Conservation (phyloP, 441 rosid genomes). For the Flueggea neowawraea region DNA sequence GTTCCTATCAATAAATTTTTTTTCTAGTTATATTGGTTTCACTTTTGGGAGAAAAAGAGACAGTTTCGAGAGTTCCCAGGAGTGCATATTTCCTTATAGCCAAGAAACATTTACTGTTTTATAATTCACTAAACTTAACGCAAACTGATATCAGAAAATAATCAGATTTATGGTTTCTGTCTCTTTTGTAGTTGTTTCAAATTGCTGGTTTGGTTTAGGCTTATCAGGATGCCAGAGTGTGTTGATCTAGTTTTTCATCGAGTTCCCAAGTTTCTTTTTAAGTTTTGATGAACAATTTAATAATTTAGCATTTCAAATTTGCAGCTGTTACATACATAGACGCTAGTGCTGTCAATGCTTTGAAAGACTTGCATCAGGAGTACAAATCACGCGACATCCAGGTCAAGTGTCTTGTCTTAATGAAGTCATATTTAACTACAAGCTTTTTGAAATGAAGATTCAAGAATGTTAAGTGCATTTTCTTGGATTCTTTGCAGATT, state of each 20-base stretch:
- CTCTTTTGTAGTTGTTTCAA: neutral
- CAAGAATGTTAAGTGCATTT: neutral
- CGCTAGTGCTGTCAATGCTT: constrained; percentile 78
- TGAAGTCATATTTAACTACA: neutral
- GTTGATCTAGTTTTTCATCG: neutral
- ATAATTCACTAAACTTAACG: neutral
- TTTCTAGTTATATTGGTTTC: neutral
- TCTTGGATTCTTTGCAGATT: constrained; percentile 39
- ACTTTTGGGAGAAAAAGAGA: neutral
- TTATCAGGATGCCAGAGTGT: neutral
- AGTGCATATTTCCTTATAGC: neutral
- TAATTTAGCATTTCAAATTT: constrained; percentile 10
- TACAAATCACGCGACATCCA: constrained; percentile 69
- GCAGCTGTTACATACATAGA: constrained; percentile 82
- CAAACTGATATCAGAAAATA: neutral
- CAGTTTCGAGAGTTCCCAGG: neutral
- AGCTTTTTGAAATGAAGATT: neutral
- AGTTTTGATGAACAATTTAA: neutral
- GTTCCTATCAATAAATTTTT: neutral
- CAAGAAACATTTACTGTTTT: neutral
- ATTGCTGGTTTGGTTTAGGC: neutral
- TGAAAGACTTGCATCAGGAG: constrained; percentile 73
- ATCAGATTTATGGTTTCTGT: neutral
- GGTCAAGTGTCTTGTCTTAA: constrained; percentile 24
- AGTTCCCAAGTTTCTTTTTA: too few relatives aligned